Base-by-base conservation (phyloP, 257 asterid species). In the Plectranthus barbatus region DNA sequence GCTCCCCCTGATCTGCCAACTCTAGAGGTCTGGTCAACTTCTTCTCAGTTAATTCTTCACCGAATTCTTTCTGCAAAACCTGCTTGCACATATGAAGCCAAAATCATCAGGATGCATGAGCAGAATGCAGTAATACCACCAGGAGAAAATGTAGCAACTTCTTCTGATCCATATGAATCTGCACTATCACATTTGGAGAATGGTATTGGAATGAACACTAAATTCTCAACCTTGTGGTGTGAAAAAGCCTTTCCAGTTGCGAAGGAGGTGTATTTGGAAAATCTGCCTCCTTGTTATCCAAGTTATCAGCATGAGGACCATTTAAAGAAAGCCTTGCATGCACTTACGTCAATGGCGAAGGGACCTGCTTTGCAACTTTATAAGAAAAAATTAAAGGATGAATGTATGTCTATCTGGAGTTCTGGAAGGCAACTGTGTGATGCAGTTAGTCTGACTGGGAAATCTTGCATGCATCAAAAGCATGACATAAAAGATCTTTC, bases 381-480 rank as follows among this genome's bases (percentile, higher is more conserved):
- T 73, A 17, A 74, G 66, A 71, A 77, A 69, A 85, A 78, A 63
- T 74, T 93, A 81, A 81, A 84, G 77, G 94, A 81, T 26, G 96
- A 90, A 61, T 93, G 97, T 76, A 77, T 81, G 39, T 82, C 90
- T 58, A 79, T 90, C 69, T 93, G 99, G 99, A 72, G 67, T 72
- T 77, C 87, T 54, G 96, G 94, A 57, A 80, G 99, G 80, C 99
- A 93, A 69, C 76, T 83, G 61, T 93, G 99, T 72, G 97, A 93
- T 76, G 94, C 96, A 18, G 82, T 93, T 69, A 93, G 99, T 77
- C 78, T 93, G 72, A 85, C 97, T 7, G 99, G 97, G 80, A 90
- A 84, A 64, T 94, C 99, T 36, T 93, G 99, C 83, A 86, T 82
- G 81, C 94, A 90, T 73, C 90, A 73, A 63, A 85, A 81, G 74